Base-by-base conservation (phyloP, 768 basidiomycete species). In the Pisolithus microcarpus region DNA sequence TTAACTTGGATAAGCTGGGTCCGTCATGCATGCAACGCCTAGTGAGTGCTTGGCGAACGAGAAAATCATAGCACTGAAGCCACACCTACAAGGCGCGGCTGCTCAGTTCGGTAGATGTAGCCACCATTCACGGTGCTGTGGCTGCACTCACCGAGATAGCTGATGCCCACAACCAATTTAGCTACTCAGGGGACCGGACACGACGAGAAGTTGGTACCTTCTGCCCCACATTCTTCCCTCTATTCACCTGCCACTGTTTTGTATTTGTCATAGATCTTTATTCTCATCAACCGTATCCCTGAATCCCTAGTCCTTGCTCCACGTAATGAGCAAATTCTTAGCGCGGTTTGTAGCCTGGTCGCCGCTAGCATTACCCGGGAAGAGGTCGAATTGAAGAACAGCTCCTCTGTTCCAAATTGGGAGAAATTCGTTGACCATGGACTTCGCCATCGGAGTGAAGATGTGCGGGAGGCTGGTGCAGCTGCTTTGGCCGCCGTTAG, bases 71-170 rank as follows among this genome's bases (percentile, higher is more conserved):
- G 58, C n/a, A 39, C 34, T 60, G 46, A 64, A 51, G 30, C 26
- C 26, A 38, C 24, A 28, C 37, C 49, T 28, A 43, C 10, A 53
- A 91, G 88, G 71, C 72, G 2, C 64, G 66, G 30, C 66, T 91
- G 6, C 67, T 86, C 24, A 73, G 75, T 11, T 84, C 86, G 7
- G 63, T 79, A 19, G 92, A 96, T 65, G 53, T 72, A 11, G 70
- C 75, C 18, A 85, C 87, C 59, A 70, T 93, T 9, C 93, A 97
- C 61, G 95, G 95, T 2, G 84, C 77, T 8, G 67, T 97, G n/a
- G 70, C 84, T 21, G 82, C 80, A 1, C 72, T 97, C 23, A 75
- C 77, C 7, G 85, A 92, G 62, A 71, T 97, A 15, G 82, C 90
- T 0, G 63, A 69, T n/a, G 83, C 82, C 2, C 83, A 76, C 15